Base-by-base conservation (phyloP, 2,329 filamentous ascomycete genomes). In the Ophiognomonia clavigignenti-juglandacearum region DNA sequence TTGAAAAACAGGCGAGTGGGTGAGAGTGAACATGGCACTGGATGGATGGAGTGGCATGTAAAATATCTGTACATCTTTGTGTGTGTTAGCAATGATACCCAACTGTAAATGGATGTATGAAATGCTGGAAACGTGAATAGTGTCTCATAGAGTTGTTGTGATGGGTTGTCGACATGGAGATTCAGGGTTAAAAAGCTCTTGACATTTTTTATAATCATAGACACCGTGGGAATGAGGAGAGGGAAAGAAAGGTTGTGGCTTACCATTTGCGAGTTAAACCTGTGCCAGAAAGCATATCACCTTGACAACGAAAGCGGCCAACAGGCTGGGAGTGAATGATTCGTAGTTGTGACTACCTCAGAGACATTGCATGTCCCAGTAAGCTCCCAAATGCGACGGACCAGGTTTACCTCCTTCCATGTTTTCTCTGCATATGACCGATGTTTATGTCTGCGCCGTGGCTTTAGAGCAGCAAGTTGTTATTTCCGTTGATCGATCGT, bases 111-210 rank as follows among this genome's bases (percentile, higher is more conserved):
- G 42, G 52, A 46, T 46, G 24, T 36, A 39, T 24, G 36, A 31
- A 53, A 57, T 34, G 56, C 54, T 51, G n/a, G n/a, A 54, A 45
- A 51, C 32, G 47, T 35, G 32, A 48, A 43, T 48, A 45, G 61
- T 67, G 65, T 72, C 76, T 82, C 78, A 81, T 79, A 80, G 56
- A 26, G 10, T 26, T 59, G 67, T 76, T 64, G 64, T 80, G 69
- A 75, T 77, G 69, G 72, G 63, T 70, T 66, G 67, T 80, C 77
- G 78, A 80, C 74, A 72, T 61, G 59, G 61, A 68, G 63, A 67
- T 71, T 78, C 77, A 81, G 78, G 77, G 77, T 82, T 82, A 82
- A 82, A 82, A 82, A 82, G 78, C 78, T 81, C 77, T 75, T 73
- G 71, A 64, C 64, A 59, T 61, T 62, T 66, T 71, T 62, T 73